These are phyloP conservation scores for Crassisporium funariophilum DNA, from an alignment of 768 basidiomycete genomes.

Conservation along the genomic window DNA sequence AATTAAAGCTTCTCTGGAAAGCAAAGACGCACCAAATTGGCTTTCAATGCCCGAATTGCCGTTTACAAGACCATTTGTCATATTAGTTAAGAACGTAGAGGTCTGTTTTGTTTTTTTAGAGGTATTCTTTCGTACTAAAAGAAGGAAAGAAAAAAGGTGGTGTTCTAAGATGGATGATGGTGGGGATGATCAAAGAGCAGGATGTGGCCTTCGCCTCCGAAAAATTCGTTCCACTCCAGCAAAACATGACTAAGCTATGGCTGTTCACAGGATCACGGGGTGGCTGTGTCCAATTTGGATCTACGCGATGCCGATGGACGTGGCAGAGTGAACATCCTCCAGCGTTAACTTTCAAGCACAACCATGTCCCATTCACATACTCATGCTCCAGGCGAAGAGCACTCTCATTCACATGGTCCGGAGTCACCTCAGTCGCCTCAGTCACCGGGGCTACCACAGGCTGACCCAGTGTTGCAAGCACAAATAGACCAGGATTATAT, in stretches of 20 bases:
- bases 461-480: slow-evolving; percentile 75
- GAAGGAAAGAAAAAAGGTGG: slow-evolving; percentile 23
- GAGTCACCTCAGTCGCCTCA: slow-evolving; percentile 43
- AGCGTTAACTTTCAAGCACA: neutral
- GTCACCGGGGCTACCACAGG: slow-evolving; percentile 45
- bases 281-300: slow-evolving; percentile 16
- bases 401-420: slow-evolving; percentile 51
- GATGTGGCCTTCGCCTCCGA: slow-evolving; percentile 13
- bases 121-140: slow-evolving; percentile 30
- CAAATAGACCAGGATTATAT: slow-evolving; percentile 74
- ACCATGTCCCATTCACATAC: slow-evolving; percentile 69
- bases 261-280: slow-evolving; percentile 23
- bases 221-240: slow-evolving; percentile 24
- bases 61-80: slow-evolving; percentile 93
- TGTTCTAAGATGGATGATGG: slow-evolving; percentile 28
- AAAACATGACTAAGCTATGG: slow-evolving; percentile 13
- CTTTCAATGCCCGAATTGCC: slow-evolving; percentile 70
- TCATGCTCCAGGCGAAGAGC: slow-evolving; percentile 58
- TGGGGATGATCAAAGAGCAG: slow-evolving; percentile 36
- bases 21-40: slow-evolving; percentile 61
- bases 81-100: slow-evolving; percentile 50
- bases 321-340: slow-evolving; percentile 16
- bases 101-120: slow-evolving; percentile 17
- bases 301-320: slow-evolving; percentile 15
- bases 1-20: slow-evolving; percentile 9